Conservation (phyloP, 2,329 filamentous ascomycete species). For the Verticillium zaregamsianum region DNA sequence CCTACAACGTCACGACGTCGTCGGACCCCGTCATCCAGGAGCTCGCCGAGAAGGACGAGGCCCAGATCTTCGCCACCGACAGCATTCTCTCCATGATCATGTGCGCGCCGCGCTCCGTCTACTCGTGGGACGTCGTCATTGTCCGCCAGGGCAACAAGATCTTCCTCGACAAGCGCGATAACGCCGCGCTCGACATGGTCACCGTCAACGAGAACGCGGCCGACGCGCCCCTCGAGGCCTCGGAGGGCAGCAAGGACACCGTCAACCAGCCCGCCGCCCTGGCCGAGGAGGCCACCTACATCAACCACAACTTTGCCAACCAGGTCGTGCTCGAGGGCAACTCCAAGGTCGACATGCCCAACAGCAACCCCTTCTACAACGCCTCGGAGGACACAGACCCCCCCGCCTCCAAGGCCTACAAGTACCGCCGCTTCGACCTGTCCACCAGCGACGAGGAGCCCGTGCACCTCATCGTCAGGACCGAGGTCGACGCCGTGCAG, state of each 20-base stretch:
- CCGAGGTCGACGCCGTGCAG: slow-evolving; percentile 90
- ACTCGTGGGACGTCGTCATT: slow-evolving; percentile 98
- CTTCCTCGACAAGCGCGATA: slow-evolving; percentile 98
- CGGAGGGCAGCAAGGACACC: slow-evolving; percentile 87
- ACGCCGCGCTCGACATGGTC: slow-evolving; percentile 91
- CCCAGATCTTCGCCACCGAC: slow-evolving; percentile 94
- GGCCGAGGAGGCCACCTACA: slow-evolving; percentile 96
- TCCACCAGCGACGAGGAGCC: slow-evolving; percentile 94
- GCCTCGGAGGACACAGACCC: slow-evolving; percentile 87
- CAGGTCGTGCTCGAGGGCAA: slow-evolving; percentile 87
- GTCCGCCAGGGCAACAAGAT: slow-evolving; percentile 91
- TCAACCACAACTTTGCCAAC: slow-evolving; percentile 99
- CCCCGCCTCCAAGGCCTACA: slow-evolving; percentile 94
- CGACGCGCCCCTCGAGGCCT: slow-evolving; percentile 86
- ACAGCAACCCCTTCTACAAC: slow-evolving; percentile 98
- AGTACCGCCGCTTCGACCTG: slow-evolving; percentile 95
- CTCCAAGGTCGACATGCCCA: slow-evolving; percentile 74
- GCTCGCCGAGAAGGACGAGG: slow-evolving; percentile 91
- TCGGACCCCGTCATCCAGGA: slow-evolving; percentile 96
- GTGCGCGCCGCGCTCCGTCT: slow-evolving; percentile 94
- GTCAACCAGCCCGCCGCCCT: slow-evolving; percentile 93
- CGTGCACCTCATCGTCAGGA: slow-evolving; percentile 86
- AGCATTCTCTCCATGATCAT: slow-evolving; percentile 98
- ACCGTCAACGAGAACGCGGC: slow-evolving; percentile 98
- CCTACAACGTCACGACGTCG: slow-evolving; percentile 97